Percentiles rank a stretch among this genome's conserved stretches.
Evolutionary conservation across 805 yeast species (phyloP).

Genomic region (Lipomyces anomalus): DNA sequence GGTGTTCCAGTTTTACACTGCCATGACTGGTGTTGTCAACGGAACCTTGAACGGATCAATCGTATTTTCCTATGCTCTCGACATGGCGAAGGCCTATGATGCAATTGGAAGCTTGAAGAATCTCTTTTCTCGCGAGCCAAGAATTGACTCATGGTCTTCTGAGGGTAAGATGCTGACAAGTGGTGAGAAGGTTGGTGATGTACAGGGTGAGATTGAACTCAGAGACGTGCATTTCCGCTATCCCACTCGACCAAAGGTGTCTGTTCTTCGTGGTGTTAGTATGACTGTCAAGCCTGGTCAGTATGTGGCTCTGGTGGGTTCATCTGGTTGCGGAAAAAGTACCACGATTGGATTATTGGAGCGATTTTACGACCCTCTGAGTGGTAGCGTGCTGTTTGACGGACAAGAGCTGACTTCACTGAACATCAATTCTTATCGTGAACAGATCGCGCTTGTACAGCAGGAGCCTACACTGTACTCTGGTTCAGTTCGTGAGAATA

Average conservation of each 20-base stretch:
- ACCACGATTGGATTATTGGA: conserved; percentile 47
- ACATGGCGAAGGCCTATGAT: conserved; percentile 39
- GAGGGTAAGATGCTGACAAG: conserved; percentile 28
- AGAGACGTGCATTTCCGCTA: conserved; percentile 29
- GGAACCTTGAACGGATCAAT: conserved; percentile 41
- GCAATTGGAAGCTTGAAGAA: conserved; percentile 33
- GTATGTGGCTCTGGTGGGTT: conserved; percentile 86
- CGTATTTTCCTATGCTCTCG: conserved; percentile 39
- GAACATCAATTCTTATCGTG: conserved; percentile 46
- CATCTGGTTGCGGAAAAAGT: conserved; percentile 53
- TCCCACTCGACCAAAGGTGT: conserved; percentile 28
- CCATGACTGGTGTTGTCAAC: conserved; percentile 35
- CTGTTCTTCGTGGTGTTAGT: conserved; percentile 23
- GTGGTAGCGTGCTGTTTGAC: conserved; percentile 47
- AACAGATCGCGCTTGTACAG: conserved; percentile 53
- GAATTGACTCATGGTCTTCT: conserved; percentile 31
- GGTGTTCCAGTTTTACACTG: conserved; percentile 35
- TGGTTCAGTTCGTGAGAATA: conserved; percentile 71
- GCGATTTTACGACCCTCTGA: conserved; percentile 46
- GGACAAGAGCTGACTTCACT: conserved; percentile 44
- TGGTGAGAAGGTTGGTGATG: conserved; percentile 20
- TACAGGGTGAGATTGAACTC: conserved; percentile 49
- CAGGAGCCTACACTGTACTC: conserved; percentile 60
- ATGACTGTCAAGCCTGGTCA: conserved; percentile 58
- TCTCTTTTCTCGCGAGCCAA: conserved; percentile 31